A percentile compares a stretch with the other conserved stretches of the same genome.
These are phyloP conservation scores for Myxozyma kluyveri DNA, from an alignment of 805 yeast genomes.

Conservation along the genomic window DNA sequence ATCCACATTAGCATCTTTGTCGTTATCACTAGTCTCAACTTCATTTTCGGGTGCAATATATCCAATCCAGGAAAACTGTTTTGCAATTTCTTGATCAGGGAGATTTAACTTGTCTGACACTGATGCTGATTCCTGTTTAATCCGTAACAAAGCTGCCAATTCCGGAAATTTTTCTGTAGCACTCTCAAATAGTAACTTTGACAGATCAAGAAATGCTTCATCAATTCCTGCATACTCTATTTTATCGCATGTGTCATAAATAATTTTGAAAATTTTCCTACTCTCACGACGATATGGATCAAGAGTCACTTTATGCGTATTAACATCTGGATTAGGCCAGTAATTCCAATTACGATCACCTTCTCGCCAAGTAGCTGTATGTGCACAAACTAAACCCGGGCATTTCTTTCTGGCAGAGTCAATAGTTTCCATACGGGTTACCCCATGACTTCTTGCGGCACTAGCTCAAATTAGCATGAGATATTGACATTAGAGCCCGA, in stretches of 20 bases:
- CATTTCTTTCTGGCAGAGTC: constrained; percentile 71
- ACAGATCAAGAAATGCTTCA: constrained; percentile 85
- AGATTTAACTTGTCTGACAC: constrained; percentile 44
- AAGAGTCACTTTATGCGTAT: constrained; percentile 73
- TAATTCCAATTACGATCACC: constrained; percentile 86
- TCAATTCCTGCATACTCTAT: constrained; percentile 96
- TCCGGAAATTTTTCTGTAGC: constrained; percentile 51
- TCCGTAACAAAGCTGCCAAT: constrained; percentile 31
- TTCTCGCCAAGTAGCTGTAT: constrained; percentile 88
- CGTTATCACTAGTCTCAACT: constrained; percentile 29
- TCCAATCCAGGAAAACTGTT: constrained; percentile 36
- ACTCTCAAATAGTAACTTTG: constrained; percentile 53
- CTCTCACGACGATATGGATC: constrained; percentile 91
- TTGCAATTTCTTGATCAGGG: constrained; percentile 39
- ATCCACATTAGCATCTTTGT: neutral
- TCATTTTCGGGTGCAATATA: constrained; percentile 28
- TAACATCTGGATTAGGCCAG: constrained; percentile 52
- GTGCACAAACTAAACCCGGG: constrained; percentile 72
- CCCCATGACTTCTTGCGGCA: constrained; percentile 83
- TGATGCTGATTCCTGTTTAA: constrained; percentile 1
- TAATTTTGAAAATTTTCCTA: constrained; percentile 66
- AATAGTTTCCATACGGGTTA: constrained; percentile 71
- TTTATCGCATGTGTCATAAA: constrained; percentile 55
- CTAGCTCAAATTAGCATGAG: constrained; percentile 45
- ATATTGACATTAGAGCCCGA: neutral